Evolutionary conservation across 805 yeast species (phyloP), one percentile per base, ranked within the genome.

Genomic region (Pichia kluyveri): DNA sequence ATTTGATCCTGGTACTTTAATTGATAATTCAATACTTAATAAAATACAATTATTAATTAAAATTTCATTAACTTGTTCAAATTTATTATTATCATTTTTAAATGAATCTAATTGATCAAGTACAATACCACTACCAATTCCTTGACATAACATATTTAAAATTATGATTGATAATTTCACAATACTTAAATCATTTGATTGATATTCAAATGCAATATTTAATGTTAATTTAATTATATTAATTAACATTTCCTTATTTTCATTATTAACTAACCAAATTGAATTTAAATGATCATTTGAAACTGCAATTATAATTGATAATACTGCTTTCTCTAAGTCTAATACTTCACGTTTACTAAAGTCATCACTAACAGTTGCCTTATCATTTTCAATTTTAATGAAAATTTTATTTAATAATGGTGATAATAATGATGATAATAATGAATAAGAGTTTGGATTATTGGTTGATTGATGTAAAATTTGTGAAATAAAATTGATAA

Each of bases 401-500:
- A 81, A 79, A 9, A 85, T 72, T 58, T 85, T 85, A 45, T 71
- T 70, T 30, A 85, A 68, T 44, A 90, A 72, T n/a, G 96, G 96
- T 0, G 85, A 69, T 49, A 88, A 62, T 51, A 93, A 69, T 48
- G 82, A 81, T 57, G 84, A 80, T 53, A 91, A 70, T 65, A 91
- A 69, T 56, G 80, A 80, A 63, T 86, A 88, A 40, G 77, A 80
- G 55, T 86, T 82, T 42, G 71, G 71, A 58, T 79, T 77, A 19
- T 42, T 37, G 4, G 31, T 30, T 66, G 83, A 88, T 54, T 73
- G 77, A 62, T 91, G 97, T 45, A 85, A 77, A 52, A 93, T 77
- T 66, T 93, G 98, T 6, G 95, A 90, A 52, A 93, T 68, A 62
- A 93, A 91, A 38, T 91, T 77, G 47, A 89, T 68, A 60, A 93